Percentiles rank a stretch among this genome's conserved stretches.
Conservation (phyloP, 441 rosid genomes). For the Sinapis alba region DNA sequence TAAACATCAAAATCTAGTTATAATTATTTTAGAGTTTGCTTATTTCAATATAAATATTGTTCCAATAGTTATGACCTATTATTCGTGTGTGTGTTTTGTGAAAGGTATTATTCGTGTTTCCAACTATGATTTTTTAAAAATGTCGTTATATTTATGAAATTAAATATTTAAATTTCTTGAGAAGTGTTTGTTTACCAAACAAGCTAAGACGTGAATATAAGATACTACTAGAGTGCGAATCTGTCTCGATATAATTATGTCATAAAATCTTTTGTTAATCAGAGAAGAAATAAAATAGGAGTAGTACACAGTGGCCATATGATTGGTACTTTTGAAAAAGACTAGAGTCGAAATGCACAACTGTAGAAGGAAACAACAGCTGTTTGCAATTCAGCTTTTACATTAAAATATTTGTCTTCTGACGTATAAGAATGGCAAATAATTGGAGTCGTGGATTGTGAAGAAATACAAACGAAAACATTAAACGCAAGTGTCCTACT, state of each 20-base stretch:
- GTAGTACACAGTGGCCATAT: conserved; percentile 25
- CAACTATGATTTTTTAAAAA: neutral
- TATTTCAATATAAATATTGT: neutral
- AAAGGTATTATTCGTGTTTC: too few relatives aligned
- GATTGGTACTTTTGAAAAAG: conserved; percentile 37
- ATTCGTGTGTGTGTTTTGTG: too few relatives aligned
- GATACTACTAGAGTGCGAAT: conserved; percentile 23
- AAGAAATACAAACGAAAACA: conserved; percentile 12
- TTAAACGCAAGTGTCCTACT: conserved; percentile 28
- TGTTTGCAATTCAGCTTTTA: conserved; percentile 32
- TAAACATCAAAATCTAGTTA: too few relatives aligned
- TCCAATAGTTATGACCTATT: neutral
- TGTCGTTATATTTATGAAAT: neutral
- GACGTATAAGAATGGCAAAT: conserved; percentile 27
- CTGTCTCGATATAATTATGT: conserved; percentile 25
- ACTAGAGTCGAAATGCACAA: conserved; percentile 23
- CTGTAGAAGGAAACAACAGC: conserved; percentile 25
- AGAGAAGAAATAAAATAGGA: neutral
- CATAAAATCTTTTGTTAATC: neutral
- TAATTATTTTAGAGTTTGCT: neutral
- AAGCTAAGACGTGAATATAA: conserved; percentile 30
- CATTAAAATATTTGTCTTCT: neutral
- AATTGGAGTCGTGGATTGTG: conserved; percentile 24
- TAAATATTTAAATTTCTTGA: neutral
- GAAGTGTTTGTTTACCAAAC: conserved; percentile 15